Conservation (phyloP, 345 rosid genomes). For the Eucalyptus victrix region DNA sequence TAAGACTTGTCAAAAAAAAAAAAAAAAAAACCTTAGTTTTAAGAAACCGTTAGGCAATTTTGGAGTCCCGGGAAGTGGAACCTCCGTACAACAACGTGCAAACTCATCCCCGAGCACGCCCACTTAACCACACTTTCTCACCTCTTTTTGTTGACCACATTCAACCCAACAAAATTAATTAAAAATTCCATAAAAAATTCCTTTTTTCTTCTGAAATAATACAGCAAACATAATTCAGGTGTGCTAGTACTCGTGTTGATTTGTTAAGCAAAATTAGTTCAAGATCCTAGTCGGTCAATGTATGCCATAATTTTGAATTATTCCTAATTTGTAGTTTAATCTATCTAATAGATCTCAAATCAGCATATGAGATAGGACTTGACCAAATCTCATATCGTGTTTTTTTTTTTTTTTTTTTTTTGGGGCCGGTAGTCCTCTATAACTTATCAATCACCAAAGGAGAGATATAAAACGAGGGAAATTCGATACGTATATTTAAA, state of each 20-base stretch:
- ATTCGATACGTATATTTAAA: neutral
- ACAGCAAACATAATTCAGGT: neutral
- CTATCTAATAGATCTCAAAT: neutral
- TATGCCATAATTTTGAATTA: neutral
- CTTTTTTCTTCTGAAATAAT: neutral
- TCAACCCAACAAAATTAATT: neutral
- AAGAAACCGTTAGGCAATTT: neutral
- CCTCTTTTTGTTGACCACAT: neutral
- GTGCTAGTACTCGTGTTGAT: neutral
- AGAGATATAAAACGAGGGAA: neutral
- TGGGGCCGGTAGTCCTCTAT: neutral
- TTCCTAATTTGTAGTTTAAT: neutral
- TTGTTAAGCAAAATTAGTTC: neutral
- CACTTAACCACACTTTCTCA: neutral
- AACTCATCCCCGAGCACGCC: neutral
- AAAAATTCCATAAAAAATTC: neutral
- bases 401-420: neutral
- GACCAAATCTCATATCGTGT: neutral
- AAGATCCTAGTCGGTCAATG: neutral
- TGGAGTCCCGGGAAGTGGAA: neutral
- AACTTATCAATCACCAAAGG: neutral
- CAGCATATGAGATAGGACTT: neutral
- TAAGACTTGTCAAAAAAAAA: neutral
- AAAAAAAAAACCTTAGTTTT: neutral
- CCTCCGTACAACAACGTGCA: neutral